Evolutionary conservation across 768 basidiomycete species (phyloP).

Genomic region (Termitomyces sp.): DNA sequence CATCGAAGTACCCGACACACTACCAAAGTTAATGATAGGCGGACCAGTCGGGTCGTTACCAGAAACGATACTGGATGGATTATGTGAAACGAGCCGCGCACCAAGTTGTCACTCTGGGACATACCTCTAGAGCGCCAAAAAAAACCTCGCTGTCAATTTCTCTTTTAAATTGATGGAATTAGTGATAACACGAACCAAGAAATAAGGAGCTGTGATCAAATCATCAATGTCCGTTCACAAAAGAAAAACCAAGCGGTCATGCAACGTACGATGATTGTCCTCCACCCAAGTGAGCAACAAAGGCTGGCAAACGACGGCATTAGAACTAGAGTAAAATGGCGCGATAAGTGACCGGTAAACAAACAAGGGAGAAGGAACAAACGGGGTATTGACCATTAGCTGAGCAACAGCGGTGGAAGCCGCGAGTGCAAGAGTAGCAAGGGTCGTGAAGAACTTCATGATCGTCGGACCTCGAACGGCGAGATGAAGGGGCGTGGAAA

Average conservation of each 20-base stretch:
- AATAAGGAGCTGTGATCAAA: conserved; percentile 49
- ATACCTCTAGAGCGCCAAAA: conserved; percentile 32
- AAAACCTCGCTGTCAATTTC: conserved; percentile 1
- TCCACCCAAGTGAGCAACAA: conserved; percentile 47
- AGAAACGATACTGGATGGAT: conserved; percentile 42
- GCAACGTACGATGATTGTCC: conserved; percentile 41
- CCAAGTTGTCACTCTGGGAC: neutral
- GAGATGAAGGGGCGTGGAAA: conserved; percentile 19
- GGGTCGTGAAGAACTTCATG: conserved; percentile 44
- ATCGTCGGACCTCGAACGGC: conserved; percentile 17
- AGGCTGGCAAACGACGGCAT: conserved; percentile 53
- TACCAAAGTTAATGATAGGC: conserved; percentile 42
- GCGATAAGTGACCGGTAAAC: neutral
- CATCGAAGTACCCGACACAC: conserved; percentile 28
- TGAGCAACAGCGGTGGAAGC: conserved; percentile 34
- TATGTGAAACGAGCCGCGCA: neutral
- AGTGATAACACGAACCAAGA: conserved; percentile 42
- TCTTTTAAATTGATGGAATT: neutral
- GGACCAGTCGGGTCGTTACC: conserved; percentile 38
- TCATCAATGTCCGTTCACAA: conserved; percentile 6
- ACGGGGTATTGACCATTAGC: conserved; percentile 69
- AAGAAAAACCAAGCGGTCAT: neutral
- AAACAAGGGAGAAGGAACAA: conserved; percentile 21
- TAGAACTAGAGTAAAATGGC: conserved; percentile 27
- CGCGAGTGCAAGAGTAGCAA: conserved; percentile 35